phyloP scores from a whole-genome alignment of 352 stramenopile genomes.

The Phytophthora palmivora region DNA sequence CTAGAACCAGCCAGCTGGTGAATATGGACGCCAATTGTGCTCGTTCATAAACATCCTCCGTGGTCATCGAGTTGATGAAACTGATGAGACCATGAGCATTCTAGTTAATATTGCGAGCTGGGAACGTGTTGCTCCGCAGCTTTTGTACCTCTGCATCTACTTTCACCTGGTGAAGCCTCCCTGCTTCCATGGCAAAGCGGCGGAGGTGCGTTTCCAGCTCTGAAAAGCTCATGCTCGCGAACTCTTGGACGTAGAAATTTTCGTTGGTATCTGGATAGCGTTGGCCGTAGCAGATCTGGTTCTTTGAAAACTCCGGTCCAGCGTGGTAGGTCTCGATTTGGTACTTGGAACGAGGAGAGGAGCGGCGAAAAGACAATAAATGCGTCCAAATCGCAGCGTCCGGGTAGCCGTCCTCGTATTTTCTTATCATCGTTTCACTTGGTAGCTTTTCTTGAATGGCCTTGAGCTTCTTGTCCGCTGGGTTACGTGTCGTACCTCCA shows the following conservation, averaged over 20 bases:
- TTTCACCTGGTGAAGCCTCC: constrained; percentile 14
- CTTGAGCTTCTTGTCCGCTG: constrained; percentile 13
- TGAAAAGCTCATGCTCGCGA: constrained; percentile 29
- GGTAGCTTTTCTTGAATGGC: background rate
- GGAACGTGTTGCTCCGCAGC: constrained; percentile 9
- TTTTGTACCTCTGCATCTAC: constrained; percentile 14
- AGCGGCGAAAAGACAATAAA: constrained; percentile 60
- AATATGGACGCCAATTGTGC: too few relatives aligned
- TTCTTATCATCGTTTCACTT: background rate
- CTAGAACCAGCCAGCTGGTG: too few relatives aligned
- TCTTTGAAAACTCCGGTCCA: constrained; percentile 37
- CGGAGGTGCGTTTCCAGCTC: constrained; percentile 35
- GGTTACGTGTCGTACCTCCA: constrained; percentile 14
- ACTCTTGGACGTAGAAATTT: constrained; percentile 39
- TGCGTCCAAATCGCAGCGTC: constrained; percentile 67
- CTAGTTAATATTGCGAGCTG: background rate
- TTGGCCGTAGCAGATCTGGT: constrained; percentile 64
- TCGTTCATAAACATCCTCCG: too few relatives aligned
- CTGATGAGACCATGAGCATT: too few relatives aligned
- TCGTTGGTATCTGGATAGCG: constrained; percentile 20
- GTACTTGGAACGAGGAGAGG: constrained; percentile 41
- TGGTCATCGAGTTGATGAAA: too few relatives aligned
- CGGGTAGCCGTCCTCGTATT: constrained; percentile 20
- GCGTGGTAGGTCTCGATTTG: constrained; percentile 60
- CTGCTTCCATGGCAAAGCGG: constrained; percentile 35